Percentiles rank a stretch among this genome's conserved stretches.
Conservation (phyloP, 2,329 filamentous ascomycete species). For the Colletotrichum shisoi region DNA sequence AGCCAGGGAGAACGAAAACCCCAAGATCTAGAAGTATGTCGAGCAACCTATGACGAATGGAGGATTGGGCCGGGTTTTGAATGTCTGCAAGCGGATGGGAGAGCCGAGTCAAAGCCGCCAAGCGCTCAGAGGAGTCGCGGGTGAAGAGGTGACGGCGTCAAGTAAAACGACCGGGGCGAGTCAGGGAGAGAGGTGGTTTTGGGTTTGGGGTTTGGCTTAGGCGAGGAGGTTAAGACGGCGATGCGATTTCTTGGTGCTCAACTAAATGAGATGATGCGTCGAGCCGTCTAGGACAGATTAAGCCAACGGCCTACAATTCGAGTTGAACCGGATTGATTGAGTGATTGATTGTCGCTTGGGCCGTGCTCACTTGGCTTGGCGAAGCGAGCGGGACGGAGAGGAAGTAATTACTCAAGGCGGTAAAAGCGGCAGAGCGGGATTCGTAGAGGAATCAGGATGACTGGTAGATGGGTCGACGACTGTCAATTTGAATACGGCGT, state of each 20-base stretch:
- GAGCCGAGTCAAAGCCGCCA: constrained; percentile 24
- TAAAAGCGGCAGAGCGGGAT: constrained; percentile 32
- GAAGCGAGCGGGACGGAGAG: constrained; percentile 13
- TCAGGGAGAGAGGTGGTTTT: constrained; percentile 17
- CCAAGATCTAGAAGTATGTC: constrained; percentile 19
- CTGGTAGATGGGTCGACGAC: background rate
- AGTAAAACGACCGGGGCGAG: constrained; percentile 35
- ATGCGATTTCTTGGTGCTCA: constrained; percentile 12
- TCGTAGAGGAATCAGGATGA: constrained; percentile 16
- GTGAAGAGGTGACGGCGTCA: constrained; percentile 36
- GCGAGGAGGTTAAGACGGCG: constrained; percentile 13
- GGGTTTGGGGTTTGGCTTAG: constrained; percentile 11
- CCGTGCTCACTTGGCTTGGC: constrained; percentile 15
- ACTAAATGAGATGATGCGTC: constrained; percentile 25
- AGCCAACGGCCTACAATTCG: constrained; percentile 14
- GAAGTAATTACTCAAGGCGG: constrained; percentile 22
- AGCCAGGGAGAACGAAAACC: constrained; percentile 19
- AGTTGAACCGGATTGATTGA: constrained; percentile 31
- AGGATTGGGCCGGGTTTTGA: constrained; percentile 26
- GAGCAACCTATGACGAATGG: constrained; percentile 30
- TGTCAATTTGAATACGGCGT: constrained; percentile 17
- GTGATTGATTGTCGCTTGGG: constrained; percentile 30
- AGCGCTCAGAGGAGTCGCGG: constrained; percentile 22
- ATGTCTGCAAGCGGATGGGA: constrained; percentile 37
- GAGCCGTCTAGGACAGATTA: constrained; percentile 33